Evolutionary conservation across 306 rosid genomes (phyloP).

Genomic region (Betula pendula): DNA sequence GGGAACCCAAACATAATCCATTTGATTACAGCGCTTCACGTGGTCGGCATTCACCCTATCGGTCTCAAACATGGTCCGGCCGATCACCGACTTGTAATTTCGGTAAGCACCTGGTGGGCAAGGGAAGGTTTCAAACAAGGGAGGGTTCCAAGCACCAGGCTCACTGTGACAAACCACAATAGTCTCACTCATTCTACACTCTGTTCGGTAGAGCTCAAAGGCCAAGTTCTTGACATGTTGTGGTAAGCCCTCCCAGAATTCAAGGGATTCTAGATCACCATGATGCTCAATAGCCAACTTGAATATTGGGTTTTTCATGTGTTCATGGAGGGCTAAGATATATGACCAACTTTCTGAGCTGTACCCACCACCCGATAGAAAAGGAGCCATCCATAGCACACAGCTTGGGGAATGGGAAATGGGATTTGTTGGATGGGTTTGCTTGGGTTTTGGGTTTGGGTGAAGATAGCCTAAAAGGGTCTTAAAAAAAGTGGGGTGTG

Average conservation of each 20-base stretch:
- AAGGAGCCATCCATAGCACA: conserved; percentile 86
- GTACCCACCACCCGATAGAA: conserved; percentile 91
- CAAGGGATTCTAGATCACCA: conserved; percentile 65
- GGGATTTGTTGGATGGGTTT: conserved; percentile 11
- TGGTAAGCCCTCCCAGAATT: conserved; percentile 79
- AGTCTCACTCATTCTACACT: conserved; percentile 62
- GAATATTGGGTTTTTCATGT: conserved; percentile 40
- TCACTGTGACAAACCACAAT: conserved; percentile 83
- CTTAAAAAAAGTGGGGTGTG: conserved; percentile 31
- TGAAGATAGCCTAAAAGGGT: conserved; percentile 29
- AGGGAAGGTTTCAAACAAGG: conserved; percentile 64
- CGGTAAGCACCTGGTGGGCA: conserved; percentile 70
- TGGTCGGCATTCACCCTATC: conserved; percentile 64
- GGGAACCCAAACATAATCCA: conserved; percentile 94
- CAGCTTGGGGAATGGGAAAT: conserved; percentile 38
- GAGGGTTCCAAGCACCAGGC: conserved; percentile 92
- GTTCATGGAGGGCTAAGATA: conserved; percentile 54
- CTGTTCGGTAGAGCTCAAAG: conserved; percentile 46
- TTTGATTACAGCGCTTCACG: conserved; percentile 54
- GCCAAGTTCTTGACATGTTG: conserved; percentile 45
- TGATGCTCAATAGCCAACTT: conserved; percentile 67
- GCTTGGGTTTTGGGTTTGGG: conserved; percentile 31
- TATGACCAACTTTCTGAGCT: conserved; percentile 89
- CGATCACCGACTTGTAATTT: conserved; percentile 69
- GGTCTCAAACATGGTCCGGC: conserved; percentile 84